phyloP scores from a whole-genome alignment of 495 filamentous ascomycete genomes.

The Daldinia grandis region DNA sequence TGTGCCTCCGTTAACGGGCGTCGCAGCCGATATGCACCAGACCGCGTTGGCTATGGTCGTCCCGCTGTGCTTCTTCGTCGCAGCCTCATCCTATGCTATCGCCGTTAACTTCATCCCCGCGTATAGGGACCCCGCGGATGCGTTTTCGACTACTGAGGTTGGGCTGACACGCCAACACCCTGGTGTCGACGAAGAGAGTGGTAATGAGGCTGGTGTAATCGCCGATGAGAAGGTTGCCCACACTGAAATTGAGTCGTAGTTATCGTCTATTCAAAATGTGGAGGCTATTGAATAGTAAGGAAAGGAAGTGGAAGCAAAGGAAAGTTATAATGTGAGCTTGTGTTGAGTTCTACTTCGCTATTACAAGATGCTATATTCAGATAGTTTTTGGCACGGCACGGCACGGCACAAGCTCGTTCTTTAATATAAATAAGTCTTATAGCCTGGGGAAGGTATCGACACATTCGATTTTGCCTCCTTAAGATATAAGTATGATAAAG shows the following conservation, averaged over 20 bases:
- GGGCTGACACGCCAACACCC: slow-evolving; percentile 50
- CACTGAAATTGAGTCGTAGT: slow-evolving; percentile 27
- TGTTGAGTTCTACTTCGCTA: background rate
- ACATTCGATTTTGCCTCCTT: background rate
- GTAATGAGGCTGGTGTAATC: slow-evolving; percentile 37
- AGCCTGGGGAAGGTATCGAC: background rate
- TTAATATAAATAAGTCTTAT: background rate
- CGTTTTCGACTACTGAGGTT: slow-evolving; percentile 62
- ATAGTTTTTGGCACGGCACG: background rate
- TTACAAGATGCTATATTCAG: background rate
- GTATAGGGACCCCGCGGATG: slow-evolving; percentile 68
- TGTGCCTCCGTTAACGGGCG: slow-evolving; percentile 70
- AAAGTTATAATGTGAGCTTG: background rate
- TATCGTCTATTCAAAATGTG: background rate
- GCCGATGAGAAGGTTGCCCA: slow-evolving; percentile 41
- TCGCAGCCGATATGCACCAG: slow-evolving; percentile 58
- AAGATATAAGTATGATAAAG: background rate
- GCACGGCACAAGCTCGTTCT: background rate
- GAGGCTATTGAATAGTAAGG: background rate
- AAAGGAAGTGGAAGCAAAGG: background rate
- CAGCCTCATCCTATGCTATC: slow-evolving; percentile 66
- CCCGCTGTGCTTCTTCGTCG: slow-evolving; percentile 65
- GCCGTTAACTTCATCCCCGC: slow-evolving; percentile 70
- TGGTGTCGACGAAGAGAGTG: slow-evolving; percentile 38
- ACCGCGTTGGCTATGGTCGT: slow-evolving; percentile 61